These are phyloP conservation scores for Zanthoxylum bungeanum DNA, from an alignment of 345 rosid species.

Conservation along the genomic window DNA sequence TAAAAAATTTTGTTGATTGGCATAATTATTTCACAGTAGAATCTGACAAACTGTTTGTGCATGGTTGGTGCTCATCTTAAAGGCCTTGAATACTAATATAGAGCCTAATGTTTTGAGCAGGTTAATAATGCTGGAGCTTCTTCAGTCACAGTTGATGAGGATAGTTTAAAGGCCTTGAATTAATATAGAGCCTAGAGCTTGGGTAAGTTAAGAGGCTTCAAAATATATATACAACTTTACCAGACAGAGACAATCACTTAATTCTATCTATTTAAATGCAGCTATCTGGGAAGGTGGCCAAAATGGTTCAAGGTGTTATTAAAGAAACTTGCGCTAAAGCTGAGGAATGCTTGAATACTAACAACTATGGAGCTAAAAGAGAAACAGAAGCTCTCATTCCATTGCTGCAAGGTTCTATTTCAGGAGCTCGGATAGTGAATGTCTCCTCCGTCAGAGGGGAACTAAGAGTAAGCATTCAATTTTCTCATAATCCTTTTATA, in stretches of 20 bases:
- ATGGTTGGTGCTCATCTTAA: too few species aligned
- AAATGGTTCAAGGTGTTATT: conserved; percentile 29
- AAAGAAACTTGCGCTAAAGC: conserved; percentile 35
- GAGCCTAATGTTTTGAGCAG: conserved; percentile 22
- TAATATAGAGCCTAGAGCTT: conserved; percentile 36
- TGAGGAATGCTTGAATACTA: conserved; percentile 48
- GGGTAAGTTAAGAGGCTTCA: conserved; percentile 25
- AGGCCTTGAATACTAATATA: too few species aligned
- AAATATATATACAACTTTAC: neutral
- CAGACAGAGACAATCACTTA: rapidly evolving
- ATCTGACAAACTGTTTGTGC: neutral
- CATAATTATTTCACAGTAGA: too few species aligned
- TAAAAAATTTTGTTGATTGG: too few species aligned
- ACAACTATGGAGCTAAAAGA: conserved; percentile 39
- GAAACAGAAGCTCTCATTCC: conserved; percentile 44
- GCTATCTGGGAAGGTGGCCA: conserved; percentile 41
- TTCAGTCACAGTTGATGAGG: conserved; percentile 36
- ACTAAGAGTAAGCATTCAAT: conserved; percentile 30
- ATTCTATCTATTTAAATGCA: conserved; percentile 1
- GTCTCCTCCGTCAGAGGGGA: conserved; percentile 48
- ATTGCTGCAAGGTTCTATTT: conserved; percentile 31
- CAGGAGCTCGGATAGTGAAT: neutral
- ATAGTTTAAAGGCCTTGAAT: conserved; percentile 35
- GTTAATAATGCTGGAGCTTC: conserved; percentile 50
- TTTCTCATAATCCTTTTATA: too few species aligned